Evolutionary conservation across 768 basidiomycete species (phyloP), one percentile per base, ranked within the genome.

Genomic region (Albatrellus ellisii): DNA sequence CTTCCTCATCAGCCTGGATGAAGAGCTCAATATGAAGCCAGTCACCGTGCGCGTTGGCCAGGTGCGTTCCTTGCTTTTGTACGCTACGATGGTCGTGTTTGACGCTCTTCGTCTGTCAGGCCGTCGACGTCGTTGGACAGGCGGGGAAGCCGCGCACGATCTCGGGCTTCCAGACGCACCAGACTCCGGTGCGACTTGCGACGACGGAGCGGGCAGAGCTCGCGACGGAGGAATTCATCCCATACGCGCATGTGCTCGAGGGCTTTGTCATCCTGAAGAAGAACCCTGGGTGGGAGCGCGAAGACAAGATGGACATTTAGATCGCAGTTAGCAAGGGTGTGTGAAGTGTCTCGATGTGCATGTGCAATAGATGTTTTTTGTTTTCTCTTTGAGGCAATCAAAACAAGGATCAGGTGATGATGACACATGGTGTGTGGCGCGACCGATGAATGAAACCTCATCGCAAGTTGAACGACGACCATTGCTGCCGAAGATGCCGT

Each of bases 151-250:
- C 95, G 47, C 72, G 89, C 46, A 91, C 90, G 38, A 95, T 95
- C 50, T 90, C 88, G 20, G 90, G 90, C 28, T 98, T 99, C 86
- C 94, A 97, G 62, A 99, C 95, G 12, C 91, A 98, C 62, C 78
- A 86, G 56, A 90, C 95, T 34, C 95, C 94, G 1, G 95, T 99
- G 39, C 82, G 95, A 37, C 62, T 99, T 48, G 94, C 86, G 4
- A 92, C 90, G 45, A 90, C 82, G 2, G 95, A 98, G 58, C 71
- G 95, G 33, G 90, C 87, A 5, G 95, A 98, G 65, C 65, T 98
- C 47, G 95, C 90, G 11, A 98, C 95, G 35, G 94, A 98, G 60
- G 94, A 99, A 62, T 97, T 68, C 61, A 86, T 97, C 52, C 83
- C 91, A 2, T 99, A 85, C 59, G 74, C 78, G 31, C 76, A 79